A percentile compares a stretch with the other conserved stretches of the same genome.
These are phyloP conservation scores for Cladorrhinum sp. DNA, from an alignment of 2,329 filamentous ascomycete species.

Conservation along the genomic window DNA sequence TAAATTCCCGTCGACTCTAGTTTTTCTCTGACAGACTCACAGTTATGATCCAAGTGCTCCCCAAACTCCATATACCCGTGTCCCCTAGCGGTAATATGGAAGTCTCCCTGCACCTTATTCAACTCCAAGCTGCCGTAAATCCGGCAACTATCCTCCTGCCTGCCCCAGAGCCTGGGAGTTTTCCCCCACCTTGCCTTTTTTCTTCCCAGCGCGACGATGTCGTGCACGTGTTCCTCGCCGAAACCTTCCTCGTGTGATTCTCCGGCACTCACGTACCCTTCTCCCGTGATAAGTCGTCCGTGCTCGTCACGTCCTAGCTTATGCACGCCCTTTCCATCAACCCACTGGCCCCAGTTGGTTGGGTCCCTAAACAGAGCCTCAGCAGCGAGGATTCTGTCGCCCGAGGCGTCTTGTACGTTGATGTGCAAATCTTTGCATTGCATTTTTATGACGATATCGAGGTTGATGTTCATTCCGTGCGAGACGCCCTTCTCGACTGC, in stretches of 20 bases:
- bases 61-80: conserved; percentile 89
- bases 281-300: conserved; percentile 54
- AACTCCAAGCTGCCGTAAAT: conserved; percentile 86
- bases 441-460: conserved; percentile 93
- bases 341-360: conserved; percentile 82
- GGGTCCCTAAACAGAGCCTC: conserved; percentile 69
- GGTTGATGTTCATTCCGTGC: conserved; percentile 86
- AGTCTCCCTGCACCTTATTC: conserved; percentile 97
- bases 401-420: conserved; percentile 94
- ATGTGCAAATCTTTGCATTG: conserved; percentile 82
- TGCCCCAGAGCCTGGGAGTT: conserved; percentile 65
- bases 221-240: conserved; percentile 81
- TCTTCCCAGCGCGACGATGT: conserved; percentile 72
- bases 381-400: conserved; percentile 84
- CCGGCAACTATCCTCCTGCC: conserved; percentile 69
- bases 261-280: conserved; percentile 50
- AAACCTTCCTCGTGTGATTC: conserved; percentile 63
- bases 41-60: conserved; percentile 73
- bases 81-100: conserved; percentile 92
- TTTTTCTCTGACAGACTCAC: conserved; percentile 50
- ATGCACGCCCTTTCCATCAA: conserved; percentile 65
- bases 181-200: conserved; percentile 67
- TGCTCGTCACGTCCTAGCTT: conserved; percentile 54
- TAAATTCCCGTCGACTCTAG: background rate
- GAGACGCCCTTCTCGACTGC: conserved; percentile 89